Conservation (phyloP, 2,329 filamentous ascomycete genomes). For the Xylaria sp. region DNA sequence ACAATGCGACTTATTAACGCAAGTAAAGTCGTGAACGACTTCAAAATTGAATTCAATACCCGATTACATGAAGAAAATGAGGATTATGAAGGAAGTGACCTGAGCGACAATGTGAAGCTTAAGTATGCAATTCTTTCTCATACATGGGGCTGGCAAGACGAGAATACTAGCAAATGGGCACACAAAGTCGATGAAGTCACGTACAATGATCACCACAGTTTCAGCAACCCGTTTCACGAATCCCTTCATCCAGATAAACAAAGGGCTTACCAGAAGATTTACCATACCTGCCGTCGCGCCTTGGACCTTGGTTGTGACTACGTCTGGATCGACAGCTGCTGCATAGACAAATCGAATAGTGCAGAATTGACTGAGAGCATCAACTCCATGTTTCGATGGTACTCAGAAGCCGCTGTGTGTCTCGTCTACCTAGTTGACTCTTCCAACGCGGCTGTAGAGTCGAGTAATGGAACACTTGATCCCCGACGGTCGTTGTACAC, state of each 20-base stretch:
- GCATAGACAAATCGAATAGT: conserved; percentile 13
- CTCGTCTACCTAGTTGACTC: conserved; percentile 12
- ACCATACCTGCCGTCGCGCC: background rate
- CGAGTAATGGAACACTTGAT: background rate
- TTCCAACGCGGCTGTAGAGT: background rate
- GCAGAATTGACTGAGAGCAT: background rate
- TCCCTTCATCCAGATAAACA: background rate
- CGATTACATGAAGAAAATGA: background rate
- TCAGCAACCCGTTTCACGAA: background rate
- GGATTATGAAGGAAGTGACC: background rate
- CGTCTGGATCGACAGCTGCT: conserved; percentile 16
- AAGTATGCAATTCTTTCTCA: conserved; percentile 20
- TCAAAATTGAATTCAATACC: background rate
- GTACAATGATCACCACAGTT: background rate
- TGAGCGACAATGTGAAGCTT: background rate
- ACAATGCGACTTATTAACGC: conserved; percentile 9
- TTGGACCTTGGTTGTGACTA: background rate
- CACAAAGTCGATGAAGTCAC: conserved; percentile 2
- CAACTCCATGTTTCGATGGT: conserved; percentile 17
- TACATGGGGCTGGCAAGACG: background rate
- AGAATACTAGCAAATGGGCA: background rate
- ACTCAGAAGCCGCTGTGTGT: conserved; percentile 11
- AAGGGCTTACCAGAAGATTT: conserved; percentile 1
- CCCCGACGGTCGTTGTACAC: background rate
- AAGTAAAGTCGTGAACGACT: conserved; percentile 3